These are phyloP conservation scores for Suhomyces choctaworum DNA, from an alignment of 1,139 yeast genomes.

Conservation along the genomic window DNA sequence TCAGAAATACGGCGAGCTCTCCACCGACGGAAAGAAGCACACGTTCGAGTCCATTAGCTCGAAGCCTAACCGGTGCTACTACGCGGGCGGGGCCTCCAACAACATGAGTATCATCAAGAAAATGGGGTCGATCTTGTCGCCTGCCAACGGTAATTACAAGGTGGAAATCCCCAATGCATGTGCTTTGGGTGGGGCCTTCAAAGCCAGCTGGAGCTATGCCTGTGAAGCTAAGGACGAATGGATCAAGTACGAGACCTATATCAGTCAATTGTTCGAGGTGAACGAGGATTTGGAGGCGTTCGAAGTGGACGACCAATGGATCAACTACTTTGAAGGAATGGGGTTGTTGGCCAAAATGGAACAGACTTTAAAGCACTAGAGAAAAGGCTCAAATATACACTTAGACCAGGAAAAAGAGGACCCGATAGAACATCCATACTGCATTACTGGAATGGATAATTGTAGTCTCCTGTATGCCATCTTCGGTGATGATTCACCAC, in stretches of 20 bases:
- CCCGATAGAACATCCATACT: background rate
- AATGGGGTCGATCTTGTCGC: constrained; percentile 71
- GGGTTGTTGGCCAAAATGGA: constrained; percentile 55
- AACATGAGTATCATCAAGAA: constrained; percentile 66
- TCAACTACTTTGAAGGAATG: constrained; percentile 49
- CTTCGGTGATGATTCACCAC: too few relatives aligned
- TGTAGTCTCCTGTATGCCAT: too few relatives aligned
- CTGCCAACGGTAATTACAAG: constrained; percentile 61
- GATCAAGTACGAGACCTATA: constrained; percentile 42
- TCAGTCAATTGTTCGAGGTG: constrained; percentile 44
- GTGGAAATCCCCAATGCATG: constrained; percentile 87
- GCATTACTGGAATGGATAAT: background rate
- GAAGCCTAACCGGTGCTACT: constrained; percentile 70
- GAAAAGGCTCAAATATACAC: background rate
- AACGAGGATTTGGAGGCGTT: constrained; percentile 47
- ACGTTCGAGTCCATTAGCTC: constrained; percentile 43
- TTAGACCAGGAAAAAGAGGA: background rate
- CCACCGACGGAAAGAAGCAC: constrained; percentile 53
- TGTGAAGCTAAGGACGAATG: constrained; percentile 39
- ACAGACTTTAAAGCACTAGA: constrained; percentile 26
- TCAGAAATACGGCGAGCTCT: constrained; percentile 39
- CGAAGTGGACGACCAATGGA: constrained; percentile 46
- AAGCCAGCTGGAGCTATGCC: constrained; percentile 70
- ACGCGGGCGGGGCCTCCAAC: constrained; percentile 86
- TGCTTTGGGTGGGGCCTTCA: constrained; percentile 92